Base-by-base conservation (phyloP, 495 filamentous ascomycete genomes). In the Neurospora sp. region DNA sequence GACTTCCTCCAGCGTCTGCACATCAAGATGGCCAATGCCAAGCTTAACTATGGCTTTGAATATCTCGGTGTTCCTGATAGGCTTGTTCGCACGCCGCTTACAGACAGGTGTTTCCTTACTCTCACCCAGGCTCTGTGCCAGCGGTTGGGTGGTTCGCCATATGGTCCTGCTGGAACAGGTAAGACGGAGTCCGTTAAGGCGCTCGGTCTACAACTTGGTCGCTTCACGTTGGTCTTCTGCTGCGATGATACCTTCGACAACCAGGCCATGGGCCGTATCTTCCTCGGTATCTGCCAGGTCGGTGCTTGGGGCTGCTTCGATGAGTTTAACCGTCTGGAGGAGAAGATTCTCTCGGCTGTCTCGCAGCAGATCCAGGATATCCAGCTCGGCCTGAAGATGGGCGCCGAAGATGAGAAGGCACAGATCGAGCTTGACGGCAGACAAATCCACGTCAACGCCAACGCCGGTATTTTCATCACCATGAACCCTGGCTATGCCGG, bases 401-500 rank as follows among this genome's bases (percentile, higher is more conserved):
- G 89, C 38, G 90, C 86, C 42, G 89, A 91, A 31, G 92, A 96
- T 74, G 88, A 89, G 4, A 92, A 92, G 77, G 83, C 93, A 8
- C 90, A 97, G 77, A 97, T 98, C 77, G 96, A 99, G 78, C 84
- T 99, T 14, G 92, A 97, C 53, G 94, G 96, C 61, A 90, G 96
- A 72, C 92, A 93, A 72, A 87, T 99, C 39, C 86, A 84, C 42
- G 94, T 99, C 74, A 94, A 97, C 78, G 85, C 87, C 68, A 96
- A 97, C 78, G 98, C 96, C 68, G 95, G 95, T 77, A 97, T 99
- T 79, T 99, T 99, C 85, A 98, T 99, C 81, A 99, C 96, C 40
- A 99, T 99, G 96, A 99, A 99, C 83, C 96, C 96, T 76, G 96
- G 96, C 27, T 99, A 99, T 86, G 96, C 96, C 45, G 96, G 96